Evolutionary conservation across 495 filamentous ascomycete species (phyloP).

Genomic region (Rostrohypoxylon terebratum): DNA sequence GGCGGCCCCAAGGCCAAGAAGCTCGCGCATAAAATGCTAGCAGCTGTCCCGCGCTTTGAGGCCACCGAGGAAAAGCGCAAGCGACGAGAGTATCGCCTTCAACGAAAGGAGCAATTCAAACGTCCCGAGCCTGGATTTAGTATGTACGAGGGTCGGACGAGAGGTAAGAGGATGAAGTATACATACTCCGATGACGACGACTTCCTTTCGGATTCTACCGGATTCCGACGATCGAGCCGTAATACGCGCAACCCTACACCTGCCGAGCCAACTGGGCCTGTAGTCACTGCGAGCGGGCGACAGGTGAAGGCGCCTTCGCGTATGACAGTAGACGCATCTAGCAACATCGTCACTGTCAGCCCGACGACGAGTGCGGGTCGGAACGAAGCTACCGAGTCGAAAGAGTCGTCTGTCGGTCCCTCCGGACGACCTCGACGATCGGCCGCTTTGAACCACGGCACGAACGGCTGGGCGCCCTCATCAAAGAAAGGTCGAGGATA

Average conservation of each 20-base stretch:
- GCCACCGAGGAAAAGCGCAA: slow-evolving; percentile 95
- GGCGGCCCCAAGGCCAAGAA: slow-evolving; percentile 80
- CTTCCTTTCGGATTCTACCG: slow-evolving; percentile 73
- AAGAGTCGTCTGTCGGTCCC: slow-evolving; percentile 46
- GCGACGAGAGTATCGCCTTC: slow-evolving; percentile 88
- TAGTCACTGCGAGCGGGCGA: slow-evolving; percentile 90
- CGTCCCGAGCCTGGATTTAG: slow-evolving; percentile 91
- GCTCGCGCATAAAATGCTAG: slow-evolving; percentile 79
- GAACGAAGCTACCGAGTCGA: slow-evolving; percentile 45
- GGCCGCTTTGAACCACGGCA: slow-evolving; percentile 57
- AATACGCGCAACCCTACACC: slow-evolving; percentile 79
- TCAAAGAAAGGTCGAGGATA: slow-evolving; percentile 73
- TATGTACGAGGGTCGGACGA: slow-evolving; percentile 93
- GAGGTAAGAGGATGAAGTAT: slow-evolving; percentile 95
- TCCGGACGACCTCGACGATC: slow-evolving; percentile 55
- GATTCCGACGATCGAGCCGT: slow-evolving; percentile 74
- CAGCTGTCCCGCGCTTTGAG: slow-evolving; percentile 92
- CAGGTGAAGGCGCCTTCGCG: slow-evolving; percentile 84
- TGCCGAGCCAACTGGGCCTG: slow-evolving; percentile 74
- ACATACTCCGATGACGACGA: slow-evolving; percentile 94
- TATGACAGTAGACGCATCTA: slow-evolving; percentile 77
- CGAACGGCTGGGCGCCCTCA: slow-evolving; percentile 64
- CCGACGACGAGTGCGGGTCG: slow-evolving; percentile 53
- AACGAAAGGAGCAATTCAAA: slow-evolving; percentile 86
- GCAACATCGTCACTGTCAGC: slow-evolving; percentile 54